A percentile compares a stretch with the other conserved stretches of the same genome.
Evolutionary conservation across 345 rosid genomes (phyloP).

Genomic region (Salix koriyanagi): DNA sequence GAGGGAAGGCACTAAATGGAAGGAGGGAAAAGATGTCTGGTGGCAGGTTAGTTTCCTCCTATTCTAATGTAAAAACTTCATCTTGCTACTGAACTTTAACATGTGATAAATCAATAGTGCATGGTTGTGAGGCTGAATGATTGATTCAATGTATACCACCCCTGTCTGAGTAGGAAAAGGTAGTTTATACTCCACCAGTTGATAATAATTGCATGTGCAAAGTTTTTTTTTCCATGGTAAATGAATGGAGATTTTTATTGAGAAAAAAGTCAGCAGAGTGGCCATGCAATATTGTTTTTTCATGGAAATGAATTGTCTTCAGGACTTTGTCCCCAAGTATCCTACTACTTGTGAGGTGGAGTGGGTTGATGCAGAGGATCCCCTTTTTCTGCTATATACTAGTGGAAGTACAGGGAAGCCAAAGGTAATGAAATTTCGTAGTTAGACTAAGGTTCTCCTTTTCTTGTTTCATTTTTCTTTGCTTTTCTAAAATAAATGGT

Average conservation of each 20-base stretch:
- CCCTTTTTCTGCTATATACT: conserved; percentile 86
- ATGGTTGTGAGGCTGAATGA: too few species aligned
- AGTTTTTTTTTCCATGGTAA: too few species aligned
- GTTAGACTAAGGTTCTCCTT: not conserved
- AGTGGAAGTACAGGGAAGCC: conserved; percentile 99
- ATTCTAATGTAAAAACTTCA: not conserved
- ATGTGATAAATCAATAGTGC: too few species aligned
- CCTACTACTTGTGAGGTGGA: conserved; percentile 80
- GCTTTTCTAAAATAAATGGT: conserved; percentile 15
- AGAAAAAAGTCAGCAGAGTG: too few species aligned
- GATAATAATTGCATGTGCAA: too few species aligned
- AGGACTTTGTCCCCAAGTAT: conserved; percentile 81
- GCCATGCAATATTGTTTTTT: too few species aligned
- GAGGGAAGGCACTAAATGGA: conserved; percentile 80
- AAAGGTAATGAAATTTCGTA: conserved; percentile 47
- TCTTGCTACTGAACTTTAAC: too few species aligned
- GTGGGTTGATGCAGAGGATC: conserved; percentile 99
- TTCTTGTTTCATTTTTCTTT: not conserved
- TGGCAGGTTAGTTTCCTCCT: conserved; percentile 64
- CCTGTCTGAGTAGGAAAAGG: too few species aligned
- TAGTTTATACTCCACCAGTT: too few species aligned
- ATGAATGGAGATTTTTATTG: too few species aligned
- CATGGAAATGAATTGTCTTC: conserved; percentile 4
- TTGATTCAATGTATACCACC: too few species aligned
- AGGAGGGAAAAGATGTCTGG: conserved; percentile 84